Evolutionary conservation across 2,329 filamentous ascomycete genomes (phyloP).

Genomic region (Talaromyces marneffei): DNA sequence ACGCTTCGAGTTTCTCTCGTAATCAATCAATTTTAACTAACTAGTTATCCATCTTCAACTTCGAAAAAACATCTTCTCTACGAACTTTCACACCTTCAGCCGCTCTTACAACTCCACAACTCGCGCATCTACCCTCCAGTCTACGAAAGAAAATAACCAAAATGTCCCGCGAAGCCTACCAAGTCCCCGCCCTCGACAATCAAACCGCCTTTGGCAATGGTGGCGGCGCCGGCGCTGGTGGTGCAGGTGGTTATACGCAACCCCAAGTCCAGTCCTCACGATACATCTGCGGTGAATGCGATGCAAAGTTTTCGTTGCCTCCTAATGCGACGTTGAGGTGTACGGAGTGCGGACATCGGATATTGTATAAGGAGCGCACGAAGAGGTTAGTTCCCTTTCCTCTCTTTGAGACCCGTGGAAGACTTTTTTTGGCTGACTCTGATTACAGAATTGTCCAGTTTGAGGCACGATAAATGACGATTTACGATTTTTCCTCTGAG

Average conservation of each 20-base stretch:
- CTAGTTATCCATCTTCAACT: neutral
- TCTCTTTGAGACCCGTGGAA: neutral
- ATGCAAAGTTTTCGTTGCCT: constrained; percentile 67
- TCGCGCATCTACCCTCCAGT: neutral
- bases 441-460: constrained; percentile 90
- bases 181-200: constrained; percentile 56
- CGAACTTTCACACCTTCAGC: neutral
- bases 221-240: constrained; percentile 39
- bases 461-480: constrained; percentile 66
- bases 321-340: constrained; percentile 77
- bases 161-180: constrained; percentile 72
- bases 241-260: constrained; percentile 26
- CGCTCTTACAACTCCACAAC: neutral
- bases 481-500: neutral
- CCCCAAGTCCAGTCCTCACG: constrained; percentile 54
- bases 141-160: neutral
- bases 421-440: neutral
- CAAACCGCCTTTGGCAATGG: constrained; percentile 39
- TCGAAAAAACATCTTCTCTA: neutral
- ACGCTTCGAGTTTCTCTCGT: neutral
- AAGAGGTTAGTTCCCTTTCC: constrained; percentile 61
- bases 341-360: constrained; percentile 88
- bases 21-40: neutral
- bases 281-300: constrained; percentile 81
- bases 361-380: constrained; percentile 95